These are phyloP conservation scores for Cubamyces lactineus DNA, from an alignment of 768 basidiomycete genomes.

Conservation along the genomic window DNA sequence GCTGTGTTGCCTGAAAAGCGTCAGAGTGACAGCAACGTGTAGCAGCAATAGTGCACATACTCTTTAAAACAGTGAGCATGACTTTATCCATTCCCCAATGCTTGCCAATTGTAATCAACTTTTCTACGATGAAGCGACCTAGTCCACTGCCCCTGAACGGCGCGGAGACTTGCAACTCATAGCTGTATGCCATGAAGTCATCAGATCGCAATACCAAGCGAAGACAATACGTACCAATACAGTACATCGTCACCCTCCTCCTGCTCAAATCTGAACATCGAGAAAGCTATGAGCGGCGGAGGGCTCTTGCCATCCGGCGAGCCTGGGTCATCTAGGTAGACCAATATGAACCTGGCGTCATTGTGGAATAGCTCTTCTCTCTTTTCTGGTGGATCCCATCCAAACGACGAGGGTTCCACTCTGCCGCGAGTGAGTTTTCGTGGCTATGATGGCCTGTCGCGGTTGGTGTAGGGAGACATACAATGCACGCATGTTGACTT, in stretches of 20 bases:
- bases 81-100: conserved; percentile 66
- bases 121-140: conserved; percentile 56
- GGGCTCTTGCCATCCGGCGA: conserved; percentile 21
- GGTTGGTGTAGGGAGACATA: conserved; percentile 22
- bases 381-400: conserved; percentile 26
- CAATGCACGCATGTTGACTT: conserved; percentile 60
- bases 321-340: not conserved
- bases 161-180: conserved; percentile 70
- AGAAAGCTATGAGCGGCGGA: conserved; percentile 39
- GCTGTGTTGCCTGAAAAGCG: conserved; percentile 44
- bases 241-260: conserved; percentile 63
- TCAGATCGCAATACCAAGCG: not conserved
- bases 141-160: conserved; percentile 54
- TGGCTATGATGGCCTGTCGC: not conserved
- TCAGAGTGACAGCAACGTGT: too few species aligned
- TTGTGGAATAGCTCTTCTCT: conserved; percentile 24
- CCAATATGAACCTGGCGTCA: conserved; percentile 17
- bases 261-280: conserved; percentile 75
- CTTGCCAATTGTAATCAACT: conserved; percentile 52
- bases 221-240: conserved; percentile 59
- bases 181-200: conserved; percentile 45
- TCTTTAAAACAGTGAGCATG: conserved; percentile 76
- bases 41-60: conserved; percentile 40
- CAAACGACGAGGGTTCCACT: conserved; percentile 23
- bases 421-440: not conserved